phyloP scores from a whole-genome alignment of 768 basidiomycete species.

The Kwoniella shandongensis region DNA sequence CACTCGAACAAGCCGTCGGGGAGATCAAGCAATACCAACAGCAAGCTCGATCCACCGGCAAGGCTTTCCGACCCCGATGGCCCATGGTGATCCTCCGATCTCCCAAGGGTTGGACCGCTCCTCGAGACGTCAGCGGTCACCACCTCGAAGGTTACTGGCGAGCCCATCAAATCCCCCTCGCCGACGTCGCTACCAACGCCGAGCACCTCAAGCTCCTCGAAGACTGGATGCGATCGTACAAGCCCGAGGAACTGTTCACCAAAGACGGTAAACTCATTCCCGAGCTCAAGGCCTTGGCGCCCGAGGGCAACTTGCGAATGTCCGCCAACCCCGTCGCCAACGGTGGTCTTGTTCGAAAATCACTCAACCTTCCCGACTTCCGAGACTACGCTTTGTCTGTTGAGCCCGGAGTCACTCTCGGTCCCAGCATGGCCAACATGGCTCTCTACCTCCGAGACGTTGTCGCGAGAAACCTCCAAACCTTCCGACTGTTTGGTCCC shows the following conservation, averaged over 20 bases:
- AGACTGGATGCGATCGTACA: slow-evolving; percentile 72
- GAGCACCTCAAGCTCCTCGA: slow-evolving; percentile 67
- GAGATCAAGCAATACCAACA: slow-evolving; percentile 45
- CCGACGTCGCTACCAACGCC: slow-evolving; percentile 65
- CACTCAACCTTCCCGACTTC: slow-evolving; percentile 37
- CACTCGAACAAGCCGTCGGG: slow-evolving; percentile 36
- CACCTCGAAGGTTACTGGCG: slow-evolving; percentile 77
- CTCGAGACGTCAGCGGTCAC: slow-evolving; percentile 66
- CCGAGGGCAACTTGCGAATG: slow-evolving; percentile 53
- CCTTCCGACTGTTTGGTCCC: slow-evolving; percentile 45
- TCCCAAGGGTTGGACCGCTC: slow-evolving; percentile 64
- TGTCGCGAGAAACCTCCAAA: slow-evolving; percentile 30
- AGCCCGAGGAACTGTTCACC: slow-evolving; percentile 66
- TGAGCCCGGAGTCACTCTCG: slow-evolving; percentile 33
- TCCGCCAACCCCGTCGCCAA: slow-evolving; percentile 46
- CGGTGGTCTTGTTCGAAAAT: slow-evolving; percentile 35
- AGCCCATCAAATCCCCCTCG: slow-evolving; percentile 87
- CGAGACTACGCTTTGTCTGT: slow-evolving; percentile 38
- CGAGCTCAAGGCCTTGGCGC: slow-evolving; percentile 65
- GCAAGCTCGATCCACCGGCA: slow-evolving; percentile 39
- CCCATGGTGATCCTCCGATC: slow-evolving; percentile 49
- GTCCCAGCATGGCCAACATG: slow-evolving; percentile 36
- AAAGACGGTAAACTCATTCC: slow-evolving; percentile 60
- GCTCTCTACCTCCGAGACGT: slow-evolving; percentile 42
- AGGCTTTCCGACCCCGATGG: slow-evolving; percentile 51